These are phyloP conservation scores for Pelargonium nanum DNA, from an alignment of 345 rosid species.

Conservation along the genomic window DNA sequence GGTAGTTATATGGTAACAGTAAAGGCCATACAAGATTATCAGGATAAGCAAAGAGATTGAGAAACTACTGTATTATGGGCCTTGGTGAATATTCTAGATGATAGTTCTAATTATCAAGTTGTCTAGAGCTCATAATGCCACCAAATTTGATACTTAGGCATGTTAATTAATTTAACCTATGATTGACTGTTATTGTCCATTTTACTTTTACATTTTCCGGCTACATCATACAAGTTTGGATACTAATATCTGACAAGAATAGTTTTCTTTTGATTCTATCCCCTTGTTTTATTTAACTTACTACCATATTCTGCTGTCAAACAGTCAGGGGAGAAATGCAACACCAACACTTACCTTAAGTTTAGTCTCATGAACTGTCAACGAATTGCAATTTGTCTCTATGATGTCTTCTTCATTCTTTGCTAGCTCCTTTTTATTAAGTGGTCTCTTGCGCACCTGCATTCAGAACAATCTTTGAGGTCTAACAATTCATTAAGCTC, in stretches of 20 bases:
- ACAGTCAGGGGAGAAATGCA: not conserved
- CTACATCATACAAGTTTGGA: not conserved
- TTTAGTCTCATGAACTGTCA: conserved; percentile 91
- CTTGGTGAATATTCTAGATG: not conserved
- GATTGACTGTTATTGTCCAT: not conserved
- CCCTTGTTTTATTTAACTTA: not conserved
- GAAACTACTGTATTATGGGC: no score
- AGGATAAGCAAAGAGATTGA: not conserved
- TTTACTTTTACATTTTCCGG: no score
- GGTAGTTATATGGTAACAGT: no score
- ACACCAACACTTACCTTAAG: conserved; percentile 50
- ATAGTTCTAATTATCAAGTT: no score
- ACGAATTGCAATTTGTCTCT: conserved; percentile 58
- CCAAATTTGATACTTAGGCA: not conserved
- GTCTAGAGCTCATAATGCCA: not conserved
- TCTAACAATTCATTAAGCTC: not conserved
- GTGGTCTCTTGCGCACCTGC: conserved; percentile 96
- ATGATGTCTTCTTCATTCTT: conserved; percentile 92
- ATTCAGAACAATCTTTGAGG: conserved; percentile 6
- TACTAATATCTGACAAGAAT: no score
- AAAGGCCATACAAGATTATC: no score
- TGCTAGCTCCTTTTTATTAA: conserved; percentile 86
- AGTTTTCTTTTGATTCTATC: not conserved
- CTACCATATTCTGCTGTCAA: not conserved
- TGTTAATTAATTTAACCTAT: not conserved